A percentile compares a stretch with the other conserved stretches of the same genome.
phyloP scores from a whole-genome alignment of 1,139 yeast genomes.

The Taiozyma sp. region DNA sequence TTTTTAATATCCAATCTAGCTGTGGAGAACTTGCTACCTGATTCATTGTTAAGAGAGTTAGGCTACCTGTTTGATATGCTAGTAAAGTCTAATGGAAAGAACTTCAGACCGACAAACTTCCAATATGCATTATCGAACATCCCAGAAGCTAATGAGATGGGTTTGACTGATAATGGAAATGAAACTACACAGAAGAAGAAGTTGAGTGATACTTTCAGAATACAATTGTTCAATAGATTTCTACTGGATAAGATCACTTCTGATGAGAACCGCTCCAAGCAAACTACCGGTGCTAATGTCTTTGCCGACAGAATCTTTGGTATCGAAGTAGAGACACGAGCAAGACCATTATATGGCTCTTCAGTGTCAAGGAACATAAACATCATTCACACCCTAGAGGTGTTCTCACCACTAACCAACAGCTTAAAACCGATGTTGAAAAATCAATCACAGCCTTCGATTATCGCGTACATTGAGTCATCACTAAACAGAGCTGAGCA shows the following conservation, averaged over 20 bases:
- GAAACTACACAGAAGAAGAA: conserved; percentile 17
- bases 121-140: conserved; percentile 42
- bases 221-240: conserved; percentile 56
- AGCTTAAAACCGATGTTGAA: conserved; percentile 21
- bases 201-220: conserved; percentile 13
- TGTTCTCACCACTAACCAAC: conserved; percentile 27
- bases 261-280: conserved; percentile 39
- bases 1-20: conserved; percentile 50
- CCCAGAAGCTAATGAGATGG: conserved; percentile 41
- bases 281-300: conserved; percentile 7
- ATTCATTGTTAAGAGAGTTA: conserved; percentile 66
- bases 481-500: conserved; percentile 48
- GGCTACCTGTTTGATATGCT: conserved; percentile 93
- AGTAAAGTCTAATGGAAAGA: conserved; percentile 66
- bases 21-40: conserved; percentile 45
- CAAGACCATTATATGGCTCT: conserved; percentile 33
- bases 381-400: conserved; percentile 34
- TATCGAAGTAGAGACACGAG: conserved; percentile 37
- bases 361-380: conserved; percentile 31
- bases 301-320: conserved; percentile 33
- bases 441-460: conserved; percentile 27
- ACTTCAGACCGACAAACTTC: conserved; percentile 71
- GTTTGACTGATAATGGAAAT: conserved; percentile 47
- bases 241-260: conserved; percentile 43
- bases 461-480: conserved; percentile 51